Evolutionary conservation across 2,329 filamentous ascomycete genomes (phyloP), one percentile per base, ranked within the genome.

Genomic region (Colletotrichum plurivorum): DNA sequence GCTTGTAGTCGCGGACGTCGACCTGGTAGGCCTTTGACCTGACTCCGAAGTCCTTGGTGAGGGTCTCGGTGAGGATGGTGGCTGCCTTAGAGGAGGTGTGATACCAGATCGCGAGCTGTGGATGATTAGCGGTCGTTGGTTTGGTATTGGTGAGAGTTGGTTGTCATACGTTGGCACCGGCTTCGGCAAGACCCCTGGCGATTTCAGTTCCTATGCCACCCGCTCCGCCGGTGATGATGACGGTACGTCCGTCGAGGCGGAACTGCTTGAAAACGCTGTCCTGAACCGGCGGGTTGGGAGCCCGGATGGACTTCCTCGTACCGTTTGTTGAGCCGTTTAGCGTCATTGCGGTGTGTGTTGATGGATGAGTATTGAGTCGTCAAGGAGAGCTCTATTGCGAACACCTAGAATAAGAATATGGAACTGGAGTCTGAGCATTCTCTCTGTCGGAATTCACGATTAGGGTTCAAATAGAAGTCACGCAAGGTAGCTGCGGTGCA

Each of bases 11-110:
- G 5, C 72, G 73, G 6, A 84, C 82, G 43, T 83, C 75, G 72
- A 77, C 79, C 63, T 78, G 73, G 72, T 81, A 82, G 2, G 80
- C 77, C 67, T 77, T 77, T 31, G 63, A 41, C 15, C 20, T 39
- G 8, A 63, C 63, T 10, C 63, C 57, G 12, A 64, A 71, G 22
- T 63, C 61, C 12, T 69, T 61, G 22, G 48, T 12, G 39, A 36
- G 36, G 62, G 52, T 53, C 25, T 57, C 56, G 39, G 51, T 59
- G 13, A 63, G 36, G 15, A 20, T 4, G 1, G 36, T 27, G 9
- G 66, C 66, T 16, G 55, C 54, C 46, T 63, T 67, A 9, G 52
- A 67, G 6, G 58, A 67, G 3, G 25, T 63, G n/a, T 67, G 43
- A 20, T 67, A 67, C 64, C 52, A 67, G 16, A 67, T 57, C 25